Evolutionary conservation across 148 eudicot genomes (phyloP).

Genomic region (Nepenthes mirabilis): DNA sequence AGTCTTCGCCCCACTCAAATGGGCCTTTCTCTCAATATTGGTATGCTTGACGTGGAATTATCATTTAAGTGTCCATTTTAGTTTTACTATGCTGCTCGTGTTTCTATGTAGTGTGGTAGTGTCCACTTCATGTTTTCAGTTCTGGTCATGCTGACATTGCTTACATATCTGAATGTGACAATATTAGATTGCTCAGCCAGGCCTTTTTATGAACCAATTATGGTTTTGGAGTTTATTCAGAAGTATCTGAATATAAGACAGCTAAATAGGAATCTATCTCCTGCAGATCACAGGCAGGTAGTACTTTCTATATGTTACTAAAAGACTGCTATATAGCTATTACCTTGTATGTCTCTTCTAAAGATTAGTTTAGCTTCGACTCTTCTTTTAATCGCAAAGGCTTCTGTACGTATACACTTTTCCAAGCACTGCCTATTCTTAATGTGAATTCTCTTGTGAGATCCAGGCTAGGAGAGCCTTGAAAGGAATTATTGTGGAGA

Average conservation of each 20-base stretch:
- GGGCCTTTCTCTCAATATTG: constrained; percentile 74
- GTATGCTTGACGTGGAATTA: constrained; percentile 16
- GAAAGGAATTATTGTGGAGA: constrained; percentile 43
- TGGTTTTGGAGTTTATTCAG: constrained; percentile 32
- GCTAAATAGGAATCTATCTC: constrained; percentile 28
- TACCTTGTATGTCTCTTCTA: neutral
- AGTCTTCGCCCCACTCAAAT: constrained; percentile 82
- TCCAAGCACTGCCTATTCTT: neutral
- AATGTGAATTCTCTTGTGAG: neutral
- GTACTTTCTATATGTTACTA: constrained; percentile 12
- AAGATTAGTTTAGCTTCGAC: neutral
- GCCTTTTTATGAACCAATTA: constrained; percentile 45
- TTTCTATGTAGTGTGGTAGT: neutral
- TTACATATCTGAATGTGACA: neutral
- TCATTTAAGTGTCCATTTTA: neutral
- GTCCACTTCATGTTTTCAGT: neutral
- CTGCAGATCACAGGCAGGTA: constrained; percentile 33
- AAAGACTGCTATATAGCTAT: neutral
- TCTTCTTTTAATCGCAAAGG: too few relatives aligned
- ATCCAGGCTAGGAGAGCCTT: constrained; percentile 44
- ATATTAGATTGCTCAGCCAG: constrained; percentile 65
- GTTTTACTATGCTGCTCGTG: too few relatives aligned
- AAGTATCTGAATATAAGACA: constrained; percentile 23
- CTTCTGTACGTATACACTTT: too few relatives aligned
- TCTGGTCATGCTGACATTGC: neutral